Evolutionary conservation across 2,329 filamentous ascomycete genomes (phyloP), one percentile per base, ranked within the genome.

Genomic region (Diaporthe sp.): DNA sequence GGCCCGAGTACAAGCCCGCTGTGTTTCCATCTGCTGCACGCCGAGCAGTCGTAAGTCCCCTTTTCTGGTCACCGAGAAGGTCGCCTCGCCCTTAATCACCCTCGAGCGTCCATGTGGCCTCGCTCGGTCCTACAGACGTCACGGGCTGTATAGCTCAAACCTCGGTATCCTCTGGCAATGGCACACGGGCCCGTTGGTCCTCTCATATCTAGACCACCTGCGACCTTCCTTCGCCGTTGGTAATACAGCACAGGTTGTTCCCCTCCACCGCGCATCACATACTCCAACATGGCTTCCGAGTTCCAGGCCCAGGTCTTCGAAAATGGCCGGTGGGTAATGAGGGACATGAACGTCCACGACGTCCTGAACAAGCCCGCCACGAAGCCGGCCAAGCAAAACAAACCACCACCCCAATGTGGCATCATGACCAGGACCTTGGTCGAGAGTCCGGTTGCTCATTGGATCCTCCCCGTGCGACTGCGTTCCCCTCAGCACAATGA

Each of bases 341-440:
- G 88, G 77, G 89, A 84, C 0, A 83, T 89, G 77, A 83, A 85
- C 75, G 84, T 88, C 72, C 78, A 85, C 75, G 82, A 82, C 68
- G 81, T 86, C 56, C 79, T 88, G 65, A 84, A 83, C 63, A 83
- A 82, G 55, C 84, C 83, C 70, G 77, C 79, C 53, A 78, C 76
- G 74, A 78, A 78, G 8, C 78, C 80, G 42, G 81, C 79, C 27
- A 81, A 78, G 42, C 80, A 76, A 68, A 73, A 77, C 68, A 82
- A 79, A 72, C 84, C 79, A 68, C 83, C 85, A 39, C 91, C 93
- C 8, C 84, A 83, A 27, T 89, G 92, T 75, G 97, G 95, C 5
- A 80, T 98, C 42, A 86, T 98, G 59, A 94, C 94, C 0, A 92
- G 90, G 79, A 98, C 96, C 0, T 82, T 97, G 39, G 86, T 96